These are phyloP conservation scores for Penicillium waksmanii DNA, from an alignment of 495 filamentous ascomycete species.

Conservation along the genomic window DNA sequence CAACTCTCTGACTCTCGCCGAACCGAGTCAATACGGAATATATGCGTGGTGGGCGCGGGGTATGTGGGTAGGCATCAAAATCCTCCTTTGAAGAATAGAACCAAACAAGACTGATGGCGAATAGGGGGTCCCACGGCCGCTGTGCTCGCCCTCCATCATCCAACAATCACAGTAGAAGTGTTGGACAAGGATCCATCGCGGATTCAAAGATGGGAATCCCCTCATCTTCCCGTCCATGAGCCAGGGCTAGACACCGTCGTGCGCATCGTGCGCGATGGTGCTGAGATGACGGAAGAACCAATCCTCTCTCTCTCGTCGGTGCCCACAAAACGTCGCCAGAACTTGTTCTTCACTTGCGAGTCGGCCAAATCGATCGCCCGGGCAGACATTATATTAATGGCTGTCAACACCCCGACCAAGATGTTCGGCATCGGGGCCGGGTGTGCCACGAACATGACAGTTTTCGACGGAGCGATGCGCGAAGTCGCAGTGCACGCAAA, in stretches of 20 bases:
- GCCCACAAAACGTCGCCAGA: conserved; percentile 29
- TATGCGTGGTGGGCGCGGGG: conserved; percentile 67
- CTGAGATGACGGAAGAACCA: neutral
- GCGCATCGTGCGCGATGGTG: conserved; percentile 18
- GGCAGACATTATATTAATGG: conserved; percentile 74
- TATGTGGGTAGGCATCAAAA: conserved; percentile 54
- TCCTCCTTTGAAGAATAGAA: no score
- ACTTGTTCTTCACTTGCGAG: conserved; percentile 72
- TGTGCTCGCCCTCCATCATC: conserved; percentile 73
- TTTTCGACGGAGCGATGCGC: conserved; percentile 65
- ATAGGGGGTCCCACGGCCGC: conserved; percentile 68
- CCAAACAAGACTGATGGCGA: no score
- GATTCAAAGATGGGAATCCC: conserved; percentile 75
- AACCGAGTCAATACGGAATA: conserved; percentile 47
- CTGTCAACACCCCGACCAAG: conserved; percentile 82
- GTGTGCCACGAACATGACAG: conserved; percentile 67
- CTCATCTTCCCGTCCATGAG: conserved; percentile 68
- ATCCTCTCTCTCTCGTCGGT: no score
- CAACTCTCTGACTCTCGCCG: no score
- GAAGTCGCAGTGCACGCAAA: conserved; percentile 67
- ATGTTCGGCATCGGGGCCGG: conserved; percentile 67
- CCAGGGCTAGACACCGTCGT: conserved; percentile 48
- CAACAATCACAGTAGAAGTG: conserved; percentile 67
- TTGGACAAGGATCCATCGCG: conserved; percentile 68
- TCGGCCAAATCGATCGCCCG: conserved; percentile 60